Conservation (phyloP, 2,329 filamentous ascomycete genomes). For the Escovopsis sp. region DNA sequence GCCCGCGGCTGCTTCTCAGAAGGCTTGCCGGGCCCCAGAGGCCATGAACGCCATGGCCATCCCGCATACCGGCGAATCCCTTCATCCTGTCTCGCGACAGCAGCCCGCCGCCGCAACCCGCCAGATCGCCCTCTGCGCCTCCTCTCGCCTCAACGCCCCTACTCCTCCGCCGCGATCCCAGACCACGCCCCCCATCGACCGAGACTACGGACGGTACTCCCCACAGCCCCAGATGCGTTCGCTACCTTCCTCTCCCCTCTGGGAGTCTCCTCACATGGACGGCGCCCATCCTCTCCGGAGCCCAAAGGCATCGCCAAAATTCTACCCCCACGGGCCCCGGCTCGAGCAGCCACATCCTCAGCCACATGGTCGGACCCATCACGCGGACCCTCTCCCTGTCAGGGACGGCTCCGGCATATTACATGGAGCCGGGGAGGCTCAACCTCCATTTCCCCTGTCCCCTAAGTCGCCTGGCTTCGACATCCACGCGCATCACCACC, state of each 20-base stretch:
- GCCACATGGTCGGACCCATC: constrained; percentile 7
- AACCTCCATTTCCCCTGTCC: constrained; percentile 10
- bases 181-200: constrained; percentile 1
- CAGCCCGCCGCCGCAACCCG: constrained; percentile 8
- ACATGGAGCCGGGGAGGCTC: constrained; percentile 2
- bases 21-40: constrained; percentile 9
- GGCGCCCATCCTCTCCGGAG: constrained; percentile 13
- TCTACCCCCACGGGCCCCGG: constrained; percentile 4
- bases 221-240: constrained; percentile 18
- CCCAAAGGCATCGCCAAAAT: constrained; percentile 8
- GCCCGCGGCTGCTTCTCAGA: constrained; percentile 7
- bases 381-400: background rate
- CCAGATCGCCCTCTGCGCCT: constrained; percentile 11
- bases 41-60: constrained; percentile 11
- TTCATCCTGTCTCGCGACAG: constrained; percentile 3
- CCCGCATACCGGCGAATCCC: constrained; percentile 6
- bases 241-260: constrained; percentile 26
- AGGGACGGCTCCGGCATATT: constrained; percentile 7
- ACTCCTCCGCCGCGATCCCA: constrained; percentile 6
- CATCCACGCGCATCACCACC: constrained; percentile 15
- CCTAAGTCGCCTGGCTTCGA: constrained; percentile 20
- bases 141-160: constrained; percentile 9
- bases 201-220: constrained; percentile 1
- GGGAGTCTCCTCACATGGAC: constrained; percentile 26
- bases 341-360: constrained; percentile 13